A percentile compares a stretch with the other conserved stretches of the same genome.
Conservation (phyloP, 495 filamentous ascomycete genomes). For the Neurospora sp. region DNA sequence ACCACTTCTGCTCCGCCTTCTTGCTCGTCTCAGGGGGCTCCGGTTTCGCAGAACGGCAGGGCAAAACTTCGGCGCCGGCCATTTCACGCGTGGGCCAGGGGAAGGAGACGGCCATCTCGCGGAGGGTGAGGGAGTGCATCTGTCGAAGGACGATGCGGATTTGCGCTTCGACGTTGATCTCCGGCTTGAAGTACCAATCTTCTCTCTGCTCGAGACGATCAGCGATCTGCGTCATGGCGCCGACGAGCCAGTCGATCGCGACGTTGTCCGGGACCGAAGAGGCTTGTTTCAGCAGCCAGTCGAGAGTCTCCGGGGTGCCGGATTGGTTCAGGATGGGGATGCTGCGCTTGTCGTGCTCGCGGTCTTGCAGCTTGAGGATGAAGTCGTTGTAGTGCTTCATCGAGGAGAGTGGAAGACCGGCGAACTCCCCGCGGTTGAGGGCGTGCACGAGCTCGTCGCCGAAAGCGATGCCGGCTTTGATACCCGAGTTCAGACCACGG, state of each 20-base stretch:
- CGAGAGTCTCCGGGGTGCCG: conserved; percentile 23
- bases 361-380: conserved; percentile 24
- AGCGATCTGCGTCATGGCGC: conserved; percentile 25
- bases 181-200: conserved; percentile 21
- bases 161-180: conserved; percentile 24
- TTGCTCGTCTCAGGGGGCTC: background rate
- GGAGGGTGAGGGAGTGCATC: conserved; percentile 16
- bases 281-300: conserved; percentile 22
- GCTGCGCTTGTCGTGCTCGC: conserved; percentile 28
- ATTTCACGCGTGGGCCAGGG: conserved; percentile 28
- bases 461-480: conserved; percentile 23
- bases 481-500: conserved; percentile 24
- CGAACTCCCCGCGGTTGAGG: conserved; percentile 17
- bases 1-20: conserved; percentile 23
- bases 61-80: conserved; percentile 25
- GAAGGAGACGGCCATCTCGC: conserved; percentile 26
- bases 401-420: conserved; percentile 16
- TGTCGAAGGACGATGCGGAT: conserved; percentile 28
- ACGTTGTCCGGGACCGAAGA: conserved; percentile 20
- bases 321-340: conserved; percentile 30
- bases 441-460: conserved; percentile 27
- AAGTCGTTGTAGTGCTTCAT: conserved; percentile 29
- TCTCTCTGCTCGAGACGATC: conserved; percentile 18
- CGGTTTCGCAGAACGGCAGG: conserved; percentile 23
- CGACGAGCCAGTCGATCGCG: conserved; percentile 25